A percentile compares a stretch with the other conserved stretches of the same genome.
Conservation (phyloP, 495 filamentous ascomycete genomes). For the Tuber umbilicatum region DNA sequence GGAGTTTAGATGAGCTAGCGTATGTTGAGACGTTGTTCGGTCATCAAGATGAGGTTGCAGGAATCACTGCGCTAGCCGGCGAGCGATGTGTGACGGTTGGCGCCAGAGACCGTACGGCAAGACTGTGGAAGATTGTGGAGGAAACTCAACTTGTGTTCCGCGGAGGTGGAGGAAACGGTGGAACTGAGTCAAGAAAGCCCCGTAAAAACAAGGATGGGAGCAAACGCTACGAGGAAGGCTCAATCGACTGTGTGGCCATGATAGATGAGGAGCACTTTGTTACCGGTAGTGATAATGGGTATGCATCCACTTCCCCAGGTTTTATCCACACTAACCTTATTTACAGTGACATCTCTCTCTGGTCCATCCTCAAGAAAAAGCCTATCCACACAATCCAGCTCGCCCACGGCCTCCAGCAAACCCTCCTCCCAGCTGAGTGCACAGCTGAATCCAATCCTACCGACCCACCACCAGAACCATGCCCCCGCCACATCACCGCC, state of each 20-base stretch:
- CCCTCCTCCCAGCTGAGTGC: slow-evolving; percentile 56
- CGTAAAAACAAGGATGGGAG: slow-evolving; percentile 39
- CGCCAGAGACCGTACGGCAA: slow-evolving; percentile 81
- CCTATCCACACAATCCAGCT: slow-evolving; percentile 70
- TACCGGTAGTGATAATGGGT: slow-evolving; percentile 85
- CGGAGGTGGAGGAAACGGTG: slow-evolving; percentile 70
- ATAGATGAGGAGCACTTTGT: slow-evolving; percentile 86
- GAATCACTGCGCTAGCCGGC: slow-evolving; percentile 70
- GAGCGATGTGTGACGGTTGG: slow-evolving; percentile 90
- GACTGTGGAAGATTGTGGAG: slow-evolving; percentile 93
- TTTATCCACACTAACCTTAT: slow-evolving; percentile 6
- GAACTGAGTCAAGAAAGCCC: slow-evolving; percentile 52
- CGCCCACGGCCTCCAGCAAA: slow-evolving; percentile 75
- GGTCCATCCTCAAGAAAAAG: slow-evolving; percentile 91
- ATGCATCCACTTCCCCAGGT: slow-evolving; percentile 18
- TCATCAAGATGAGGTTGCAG: slow-evolving; percentile 82
- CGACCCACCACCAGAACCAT: slow-evolving; percentile 54
- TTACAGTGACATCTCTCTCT: slow-evolving; percentile 59
- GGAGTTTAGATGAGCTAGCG: slow-evolving; percentile 74
- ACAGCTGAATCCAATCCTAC: slow-evolving; percentile 62
- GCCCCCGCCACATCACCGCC: slow-evolving; percentile 85
- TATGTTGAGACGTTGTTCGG: slow-evolving; percentile 96
- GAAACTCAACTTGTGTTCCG: slow-evolving; percentile 93
- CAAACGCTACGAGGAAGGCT: slow-evolving; percentile 57
- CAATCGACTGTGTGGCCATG: slow-evolving; percentile 81